Evolutionary conservation across 2,329 filamentous ascomycete species (phyloP).

Genomic region (Orbilia blumenaviensis): DNA sequence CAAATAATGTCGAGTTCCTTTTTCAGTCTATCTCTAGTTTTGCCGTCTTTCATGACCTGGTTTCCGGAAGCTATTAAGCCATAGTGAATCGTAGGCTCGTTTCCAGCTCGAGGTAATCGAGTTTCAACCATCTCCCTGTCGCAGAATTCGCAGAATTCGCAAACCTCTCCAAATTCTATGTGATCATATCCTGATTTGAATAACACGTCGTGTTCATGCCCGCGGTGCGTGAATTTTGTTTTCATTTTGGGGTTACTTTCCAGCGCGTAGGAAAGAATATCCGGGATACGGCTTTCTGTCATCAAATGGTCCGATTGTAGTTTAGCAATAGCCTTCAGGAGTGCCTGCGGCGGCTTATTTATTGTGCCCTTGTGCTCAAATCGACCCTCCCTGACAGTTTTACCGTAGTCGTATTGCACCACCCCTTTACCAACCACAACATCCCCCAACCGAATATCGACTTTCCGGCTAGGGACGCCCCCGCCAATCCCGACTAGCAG

Average conservation of each 20-base stretch:
- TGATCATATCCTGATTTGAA: not conserved
- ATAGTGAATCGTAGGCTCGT: not conserved
- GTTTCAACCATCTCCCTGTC: not conserved
- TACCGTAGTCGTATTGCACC: constrained; percentile 22
- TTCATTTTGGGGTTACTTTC: not conserved
- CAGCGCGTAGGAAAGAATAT: not conserved
- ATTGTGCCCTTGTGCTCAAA: not conserved
- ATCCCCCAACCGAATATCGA: constrained; percentile 40
- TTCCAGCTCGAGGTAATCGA: not conserved
- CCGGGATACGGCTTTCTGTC: not conserved
- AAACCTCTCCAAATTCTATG: not conserved
- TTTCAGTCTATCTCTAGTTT: not conserved
- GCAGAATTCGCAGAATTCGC: not conserved
- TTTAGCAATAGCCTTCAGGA: not conserved
- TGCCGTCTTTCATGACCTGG: constrained; percentile 9
- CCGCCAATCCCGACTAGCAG: constrained; percentile 58
- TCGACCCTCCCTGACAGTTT: not conserved
- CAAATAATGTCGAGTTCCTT: not conserved
- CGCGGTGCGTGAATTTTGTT: not conserved
- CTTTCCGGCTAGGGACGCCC: constrained; percentile 46
- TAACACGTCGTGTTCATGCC: not conserved
- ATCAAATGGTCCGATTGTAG: not conserved
- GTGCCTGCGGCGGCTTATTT: not conserved
- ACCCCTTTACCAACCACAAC: not conserved
- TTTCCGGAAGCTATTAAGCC: constrained; percentile 11